Evolutionary conservation across 2,329 filamentous ascomycete species (phyloP), one percentile per base, ranked within the genome.

Genomic region (Epichloe uncinata): DNA sequence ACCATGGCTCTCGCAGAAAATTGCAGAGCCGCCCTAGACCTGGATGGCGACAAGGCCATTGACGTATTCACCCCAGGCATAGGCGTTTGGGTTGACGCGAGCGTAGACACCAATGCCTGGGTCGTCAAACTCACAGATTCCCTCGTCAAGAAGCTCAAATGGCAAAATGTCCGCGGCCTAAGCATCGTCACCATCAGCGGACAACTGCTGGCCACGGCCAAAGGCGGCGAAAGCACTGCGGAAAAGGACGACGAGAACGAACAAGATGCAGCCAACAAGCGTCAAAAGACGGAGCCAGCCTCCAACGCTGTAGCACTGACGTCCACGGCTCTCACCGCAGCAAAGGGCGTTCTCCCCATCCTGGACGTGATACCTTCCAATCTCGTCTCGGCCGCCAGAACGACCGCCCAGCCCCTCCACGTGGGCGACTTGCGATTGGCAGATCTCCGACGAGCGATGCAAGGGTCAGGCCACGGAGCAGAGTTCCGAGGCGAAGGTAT

Each of bases 71-170:
- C 87, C 0, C 93, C 93, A 1, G 66, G 71, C 9, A 72, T 87
- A n/a, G 89, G 89, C 22, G 72, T 77, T 35, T 72, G 75, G 13
- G 76, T 98, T 41, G 84, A 98, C 65, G 93, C 91, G 12, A 96
- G 90, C 61, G 91, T 97, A 41, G 93, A 98, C 63, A 97, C 91
- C 5, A 96, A 97, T 63, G 90, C 93, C 4, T 98, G 94, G 93
- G 84, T 87, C 22, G 86, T 98, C 53, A 95, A 90, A 66, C 76
- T 98, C 16, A 89, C 87, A 45, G 87, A 91, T 57, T 73, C 79
- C 42, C 79, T 98, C 18, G 85, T 95, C 52, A 87, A 87, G 66
- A 85, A 85, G 57, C 75, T 98, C 52, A 87, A 87, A 61, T 97
- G 93, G 93, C 93, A 97, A 69, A 90, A 87, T 52, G 89, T 97